Base-by-base conservation (phyloP, 2,329 filamentous ascomycete genomes). In the Phoma sp. region DNA sequence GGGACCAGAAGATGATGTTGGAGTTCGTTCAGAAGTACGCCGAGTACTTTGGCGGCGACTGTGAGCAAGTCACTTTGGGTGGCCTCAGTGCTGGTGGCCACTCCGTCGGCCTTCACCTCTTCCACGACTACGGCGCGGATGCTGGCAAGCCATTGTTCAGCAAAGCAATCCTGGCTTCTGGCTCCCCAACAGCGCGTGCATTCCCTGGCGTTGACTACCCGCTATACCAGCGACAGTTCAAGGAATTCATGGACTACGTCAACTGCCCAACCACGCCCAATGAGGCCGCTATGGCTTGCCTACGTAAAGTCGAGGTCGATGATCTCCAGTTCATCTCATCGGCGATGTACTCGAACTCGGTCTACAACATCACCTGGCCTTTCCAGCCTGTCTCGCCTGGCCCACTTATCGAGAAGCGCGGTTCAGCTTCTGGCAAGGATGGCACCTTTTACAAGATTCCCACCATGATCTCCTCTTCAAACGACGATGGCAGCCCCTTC, bases 381-480 rank as follows among this genome's bases (percentile, higher is more conserved):
- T 82, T 79, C 65, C 80, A 82, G 45, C 80, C 80, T 1, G 75
- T 76, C 0, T 77, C 79, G 0, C 78, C 78, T 0, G 79, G 79
- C 0, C 76, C 76, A 0, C 52, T 81, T 0, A 68, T 82, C 3
- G 79, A 82, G 59, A 80, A 80, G 48, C 71, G 75, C 4, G 80
- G 79, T 14, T 81, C 79, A 0, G 55, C 55, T 2, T 73, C 70
- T 22, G 70, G 70, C 30, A 48, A 63, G 23, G 68, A 74, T 8
- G 65, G 65, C n/a, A 71, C 70, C 1, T 73, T 74, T 47, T 73
- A 66, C 64, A 66, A 68, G 30, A 52, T 73, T 11, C 71, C 71
- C 4, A 60, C 65, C 7, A 55, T 73, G 10, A 71, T 71, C n/a
- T 64, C 70, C n/a, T 69, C 73, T 61, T 55, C 76, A 63, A 55